A percentile compares a stretch with the other conserved stretches of the same genome.
phyloP scores from a whole-genome alignment of 169 alveolate genomes.

The Plasmodium cynomolgi region DNA sequence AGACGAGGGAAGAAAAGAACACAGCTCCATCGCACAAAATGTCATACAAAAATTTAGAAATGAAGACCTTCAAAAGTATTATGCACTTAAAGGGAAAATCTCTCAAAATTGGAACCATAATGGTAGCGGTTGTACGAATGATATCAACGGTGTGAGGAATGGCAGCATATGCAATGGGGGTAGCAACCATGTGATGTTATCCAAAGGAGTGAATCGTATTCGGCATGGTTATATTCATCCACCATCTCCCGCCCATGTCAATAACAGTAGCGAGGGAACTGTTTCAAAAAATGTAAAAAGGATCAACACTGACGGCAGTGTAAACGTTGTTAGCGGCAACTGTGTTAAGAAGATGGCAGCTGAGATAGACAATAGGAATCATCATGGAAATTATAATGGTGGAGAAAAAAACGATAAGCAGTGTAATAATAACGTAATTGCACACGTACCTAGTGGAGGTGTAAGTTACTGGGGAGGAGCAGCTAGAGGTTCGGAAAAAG shows the following conservation, averaged over 20 bases:
- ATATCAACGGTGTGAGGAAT: conserved; percentile 1
- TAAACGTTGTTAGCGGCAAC: conserved; percentile 5
- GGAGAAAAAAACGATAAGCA: background rate
- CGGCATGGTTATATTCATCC: background rate
- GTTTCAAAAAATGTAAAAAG: conserved; percentile 12
- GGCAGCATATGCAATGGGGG: background rate
- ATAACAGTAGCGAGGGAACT: background rate
- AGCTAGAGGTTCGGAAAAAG: background rate
- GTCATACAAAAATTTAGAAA: background rate
- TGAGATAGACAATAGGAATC: background rate
- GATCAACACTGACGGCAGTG: background rate
- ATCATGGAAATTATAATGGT: background rate
- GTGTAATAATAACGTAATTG: background rate
- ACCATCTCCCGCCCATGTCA: background rate
- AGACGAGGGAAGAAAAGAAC: background rate
- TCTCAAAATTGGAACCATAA: background rate
- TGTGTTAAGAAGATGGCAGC: background rate
- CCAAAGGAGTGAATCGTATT: background rate
- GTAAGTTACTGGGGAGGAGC: background rate
- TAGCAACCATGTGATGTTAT: background rate
- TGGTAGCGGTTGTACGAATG: background rate
- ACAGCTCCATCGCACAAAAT: background rate
- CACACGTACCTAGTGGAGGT: background rate
- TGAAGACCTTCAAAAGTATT: background rate
- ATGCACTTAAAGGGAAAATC: background rate